Evolutionary conservation across 2,329 filamentous ascomycete genomes (phyloP), one percentile per base, ranked within the genome.

Genomic region (Aschersonia sp.): DNA sequence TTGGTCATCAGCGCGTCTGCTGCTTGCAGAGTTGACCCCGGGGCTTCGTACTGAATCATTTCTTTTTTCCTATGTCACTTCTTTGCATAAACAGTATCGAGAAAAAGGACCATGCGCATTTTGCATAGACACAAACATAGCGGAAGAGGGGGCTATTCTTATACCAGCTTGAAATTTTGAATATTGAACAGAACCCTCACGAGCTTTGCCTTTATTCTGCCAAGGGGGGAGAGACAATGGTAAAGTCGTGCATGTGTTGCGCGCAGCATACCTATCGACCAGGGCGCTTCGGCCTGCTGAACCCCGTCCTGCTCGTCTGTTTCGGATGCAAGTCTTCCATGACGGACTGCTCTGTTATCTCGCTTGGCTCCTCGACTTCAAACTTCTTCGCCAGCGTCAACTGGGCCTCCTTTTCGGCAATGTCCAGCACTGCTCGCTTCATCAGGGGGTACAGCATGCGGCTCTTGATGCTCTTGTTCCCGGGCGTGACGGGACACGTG

Each of bases 381-480:
- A 84, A 79, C 60, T 75, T 83, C 74, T 86, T 88, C 49, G 77
- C 79, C 5, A 87, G 68, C 48, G 68, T 71, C 45, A 90, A 58
- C 0, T 79, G 81, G 1, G 77, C 81, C 54, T 86, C 77, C 37
- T 65, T 66, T 56, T 81, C 76, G 14, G 84, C 85, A 35, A 81
- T 62, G n/a, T 69, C 65, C 32, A 88, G 68, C 4, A 86, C 83
- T 30, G 77, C 75, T 9, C 76, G 70, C 65, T 81, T 81, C 69
- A 81, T 81, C 30, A 81, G 68, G 35, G 86, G 84, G 61, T 92
- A 92, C 58, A 92, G 65, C 87, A 94, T 94, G 53, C 85, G 74
- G 65, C 84, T 83, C 68, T 87, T 89, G 68, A 92, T 84, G 46
- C 76, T 69, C 65, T 81, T 85, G 46, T 73, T 78, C 31, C 70